Base-by-base conservation (phyloP, 805 yeast species). In the Tetrapisispora taiwanensis region DNA sequence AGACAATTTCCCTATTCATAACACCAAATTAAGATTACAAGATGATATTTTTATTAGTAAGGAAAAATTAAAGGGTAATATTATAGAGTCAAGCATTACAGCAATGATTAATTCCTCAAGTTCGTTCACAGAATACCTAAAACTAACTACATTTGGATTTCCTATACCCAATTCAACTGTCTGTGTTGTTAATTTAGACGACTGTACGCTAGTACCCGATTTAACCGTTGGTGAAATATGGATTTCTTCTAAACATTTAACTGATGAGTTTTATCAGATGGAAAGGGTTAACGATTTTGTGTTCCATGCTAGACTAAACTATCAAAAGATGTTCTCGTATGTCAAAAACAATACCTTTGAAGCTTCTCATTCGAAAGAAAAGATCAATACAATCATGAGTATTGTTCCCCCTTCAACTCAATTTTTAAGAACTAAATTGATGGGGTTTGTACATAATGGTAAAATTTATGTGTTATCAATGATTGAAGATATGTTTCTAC, bases 121-220 rank as follows among this genome's bases (percentile, higher is more conserved):
- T 42, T 59, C 72, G 4, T 58, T 59, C 31, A 65, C 74, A 13
- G 75, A 73, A 40, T 74, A 70, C 42, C 65, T 87, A 35, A 69
- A 95, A 41, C 81, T 92, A 0, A 95, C 94, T 15, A 83, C 96
- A 0, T 92, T 90, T 70, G 98, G 98, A 0, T 87, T 73, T 55
- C 97, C 98, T 1, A 62, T 92, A 1, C 96, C 97, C 0, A 96
- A 90, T 66, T 90, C 97, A 0, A 85, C 95, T 0, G 61, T 90
- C 28, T 97, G 97, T 0, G 77, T 92, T 26, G 97, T 92, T 0
- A 88, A 94, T 58, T 97, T 97, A 0, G 97, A 92, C 48, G 86
- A 90, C 46, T 74, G 81, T 31, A 69, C 80, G 2, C 66, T 92
- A 15, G 84, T 86, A 4, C 78, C 79, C 2, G 81, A 74, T 39